Percentiles rank a stretch among this genome's conserved stretches.
Evolutionary conservation across 2,329 filamentous ascomycete genomes (phyloP).

Genomic region (Aureobasidium lini): DNA sequence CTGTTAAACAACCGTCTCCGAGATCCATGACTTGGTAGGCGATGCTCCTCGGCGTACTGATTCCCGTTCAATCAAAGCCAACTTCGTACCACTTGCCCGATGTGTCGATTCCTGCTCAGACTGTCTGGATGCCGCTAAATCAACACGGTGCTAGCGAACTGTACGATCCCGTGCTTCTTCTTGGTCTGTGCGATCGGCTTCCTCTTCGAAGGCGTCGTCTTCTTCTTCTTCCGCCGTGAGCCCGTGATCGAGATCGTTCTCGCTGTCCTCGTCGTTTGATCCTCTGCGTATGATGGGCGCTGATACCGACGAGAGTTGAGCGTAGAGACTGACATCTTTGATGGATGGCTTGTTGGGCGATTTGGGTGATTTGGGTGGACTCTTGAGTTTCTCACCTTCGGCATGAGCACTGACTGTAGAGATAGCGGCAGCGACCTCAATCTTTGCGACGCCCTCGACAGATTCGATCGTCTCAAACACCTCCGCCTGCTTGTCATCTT

Average conservation of each 20-base stretch:
- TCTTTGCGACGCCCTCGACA: neutral
- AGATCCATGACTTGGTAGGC: neutral
- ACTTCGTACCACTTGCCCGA: neutral
- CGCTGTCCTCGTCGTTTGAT: neutral
- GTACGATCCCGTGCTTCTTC: neutral
- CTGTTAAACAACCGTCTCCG: neutral
- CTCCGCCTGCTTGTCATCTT: neutral
- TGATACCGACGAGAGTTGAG: neutral
- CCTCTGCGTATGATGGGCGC: neutral
- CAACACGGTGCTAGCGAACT: neutral
- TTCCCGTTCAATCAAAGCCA: neutral
- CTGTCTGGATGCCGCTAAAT: neutral
- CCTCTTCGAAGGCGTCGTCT: neutral
- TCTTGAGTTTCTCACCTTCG: neutral
- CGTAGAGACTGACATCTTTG: neutral
- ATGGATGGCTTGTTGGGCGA: neutral
- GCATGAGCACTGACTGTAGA: neutral
- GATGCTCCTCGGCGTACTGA: neutral
- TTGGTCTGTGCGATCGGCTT: neutral
- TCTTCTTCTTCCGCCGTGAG: neutral
- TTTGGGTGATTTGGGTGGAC: neutral
- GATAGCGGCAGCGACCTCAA: too few species aligned
- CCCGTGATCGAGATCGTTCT: neutral
- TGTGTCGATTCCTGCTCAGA: neutral
- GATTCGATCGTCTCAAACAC: neutral